Conservation (phyloP, 768 basidiomycete genomes). For the Trametes elegans region DNA sequence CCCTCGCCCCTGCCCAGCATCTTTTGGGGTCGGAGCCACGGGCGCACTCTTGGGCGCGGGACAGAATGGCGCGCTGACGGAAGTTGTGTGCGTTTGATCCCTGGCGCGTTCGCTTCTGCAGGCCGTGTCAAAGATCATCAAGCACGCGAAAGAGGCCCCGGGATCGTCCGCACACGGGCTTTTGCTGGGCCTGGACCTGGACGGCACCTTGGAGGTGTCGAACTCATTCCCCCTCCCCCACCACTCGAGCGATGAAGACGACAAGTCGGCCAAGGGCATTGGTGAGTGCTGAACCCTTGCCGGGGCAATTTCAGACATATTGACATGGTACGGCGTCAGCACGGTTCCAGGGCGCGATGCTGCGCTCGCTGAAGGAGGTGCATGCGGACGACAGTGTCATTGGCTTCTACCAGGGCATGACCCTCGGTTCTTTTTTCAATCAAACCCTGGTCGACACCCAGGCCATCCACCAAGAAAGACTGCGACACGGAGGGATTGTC, state of each 20-base stretch:
- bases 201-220: conserved; percentile 86
- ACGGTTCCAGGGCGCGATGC: conserved; percentile 82
- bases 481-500: conserved; percentile 83
- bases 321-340: conserved; percentile 37
- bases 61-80: background rate
- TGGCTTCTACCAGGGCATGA: conserved; percentile 91
- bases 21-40: conserved; percentile 8
- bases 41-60: background rate
- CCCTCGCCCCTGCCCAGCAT: background rate
- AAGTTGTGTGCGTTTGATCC: background rate
- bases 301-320: conserved; percentile 6
- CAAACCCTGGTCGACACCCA: conserved; percentile 80
- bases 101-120: conserved; percentile 31
- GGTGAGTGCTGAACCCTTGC: conserved; percentile 44
- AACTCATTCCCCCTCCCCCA: conserved; percentile 86
- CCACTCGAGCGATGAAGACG: conserved; percentile 72
- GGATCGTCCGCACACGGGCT: conserved; percentile 79
- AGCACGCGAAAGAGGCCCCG: conserved; percentile 81
- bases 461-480: conserved; percentile 80
- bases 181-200: conserved; percentile 87
- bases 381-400: conserved; percentile 89
- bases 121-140: conserved; percentile 93
- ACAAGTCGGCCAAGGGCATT: conserved; percentile 72
- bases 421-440: conserved; percentile 82
- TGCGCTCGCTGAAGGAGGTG: conserved; percentile 86